These are phyloP conservation scores for Fonsecaea multimorphosa DNA, from an alignment of 2,329 filamentous ascomycete genomes.

Conservation along the genomic window DNA sequence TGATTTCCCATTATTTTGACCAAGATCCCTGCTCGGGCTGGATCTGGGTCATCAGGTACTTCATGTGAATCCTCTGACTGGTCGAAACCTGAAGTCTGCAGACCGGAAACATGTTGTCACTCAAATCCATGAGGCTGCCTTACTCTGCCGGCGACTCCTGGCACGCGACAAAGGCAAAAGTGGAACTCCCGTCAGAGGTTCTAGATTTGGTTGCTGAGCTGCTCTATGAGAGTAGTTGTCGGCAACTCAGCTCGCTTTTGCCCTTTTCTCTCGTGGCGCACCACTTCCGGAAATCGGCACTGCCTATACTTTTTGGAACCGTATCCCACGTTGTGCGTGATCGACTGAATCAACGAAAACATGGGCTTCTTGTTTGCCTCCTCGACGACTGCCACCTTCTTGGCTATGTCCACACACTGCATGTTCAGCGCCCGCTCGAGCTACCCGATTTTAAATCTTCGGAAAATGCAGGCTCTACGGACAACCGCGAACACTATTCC, in stretches of 20 bases:
- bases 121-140: constrained; percentile 32
- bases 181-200: constrained; percentile 31
- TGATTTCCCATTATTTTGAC: neutral
- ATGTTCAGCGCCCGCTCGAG: constrained; percentile 20
- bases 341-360: constrained; percentile 16
- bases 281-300: constrained; percentile 28
- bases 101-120: constrained; percentile 24
- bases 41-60: neutral
- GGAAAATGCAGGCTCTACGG: neutral
- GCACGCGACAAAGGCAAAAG: constrained; percentile 23
- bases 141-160: neutral
- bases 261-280: constrained; percentile 29
- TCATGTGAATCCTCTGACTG: neutral
- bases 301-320: constrained; percentile 30
- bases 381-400: constrained; percentile 28
- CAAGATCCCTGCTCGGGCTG: neutral
- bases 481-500: neutral
- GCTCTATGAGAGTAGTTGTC: constrained; percentile 26
- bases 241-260: constrained; percentile 25
- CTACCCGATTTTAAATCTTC: neutral
- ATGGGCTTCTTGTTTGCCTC: constrained; percentile 21
- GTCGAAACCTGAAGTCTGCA: neutral
- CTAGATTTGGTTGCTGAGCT: constrained; percentile 30
- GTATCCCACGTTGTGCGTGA: constrained; percentile 32
- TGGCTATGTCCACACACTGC: constrained; percentile 25